Percentiles rank a stretch among this genome's conserved stretches.
These are phyloP conservation scores for Suillus subluteus DNA, from an alignment of 768 basidiomycete species.

Conservation along the genomic window DNA sequence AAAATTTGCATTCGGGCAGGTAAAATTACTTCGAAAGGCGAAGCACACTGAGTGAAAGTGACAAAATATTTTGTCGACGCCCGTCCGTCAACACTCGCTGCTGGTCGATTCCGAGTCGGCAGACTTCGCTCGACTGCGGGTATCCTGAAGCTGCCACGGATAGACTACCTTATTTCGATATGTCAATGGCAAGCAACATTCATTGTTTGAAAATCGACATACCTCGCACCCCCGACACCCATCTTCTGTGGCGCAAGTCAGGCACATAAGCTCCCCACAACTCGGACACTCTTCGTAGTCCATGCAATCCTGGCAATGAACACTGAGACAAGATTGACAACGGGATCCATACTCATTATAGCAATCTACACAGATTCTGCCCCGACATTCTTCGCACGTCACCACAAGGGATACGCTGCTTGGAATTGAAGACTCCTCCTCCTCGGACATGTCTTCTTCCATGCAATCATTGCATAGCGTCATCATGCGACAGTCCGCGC, in stretches of 20 bases:
- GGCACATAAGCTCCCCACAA: background rate
- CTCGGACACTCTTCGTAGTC: background rate
- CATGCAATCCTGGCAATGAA: background rate
- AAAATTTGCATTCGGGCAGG: background rate
- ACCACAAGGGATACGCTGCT: background rate
- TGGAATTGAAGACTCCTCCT: background rate
- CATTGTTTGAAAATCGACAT: background rate
- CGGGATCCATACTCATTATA: background rate
- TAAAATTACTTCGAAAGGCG: background rate
- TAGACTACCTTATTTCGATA: background rate
- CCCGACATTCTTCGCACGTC: background rate
- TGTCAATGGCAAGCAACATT: background rate
- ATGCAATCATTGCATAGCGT: slow-evolving; percentile 29
- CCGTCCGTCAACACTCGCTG: background rate
- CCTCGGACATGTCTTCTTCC: slow-evolving; percentile 23
- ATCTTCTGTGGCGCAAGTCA: background rate
- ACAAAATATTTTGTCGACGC: background rate
- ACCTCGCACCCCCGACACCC: background rate
- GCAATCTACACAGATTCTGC: background rate
- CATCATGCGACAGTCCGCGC: slow-evolving; percentile 22
- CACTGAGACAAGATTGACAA: background rate
- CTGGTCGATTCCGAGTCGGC: background rate
- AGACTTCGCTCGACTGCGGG: background rate
- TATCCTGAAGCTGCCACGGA: background rate
- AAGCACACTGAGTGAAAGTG: background rate